Evolutionary conservation across 116 monocot species (phyloP).

Genomic region (Zostera marina): DNA sequence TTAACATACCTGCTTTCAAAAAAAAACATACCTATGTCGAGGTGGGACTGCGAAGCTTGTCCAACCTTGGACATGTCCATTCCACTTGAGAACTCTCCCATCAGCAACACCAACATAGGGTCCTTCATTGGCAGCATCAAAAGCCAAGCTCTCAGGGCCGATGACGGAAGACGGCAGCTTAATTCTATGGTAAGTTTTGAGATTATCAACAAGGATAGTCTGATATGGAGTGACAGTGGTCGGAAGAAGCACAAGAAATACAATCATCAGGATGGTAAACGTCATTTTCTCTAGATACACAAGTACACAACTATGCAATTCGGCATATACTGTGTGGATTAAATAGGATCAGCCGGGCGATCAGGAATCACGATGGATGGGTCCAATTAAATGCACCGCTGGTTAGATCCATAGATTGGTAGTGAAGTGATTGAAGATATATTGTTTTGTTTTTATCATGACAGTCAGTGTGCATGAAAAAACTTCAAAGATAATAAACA

Average conservation of each 20-base stretch:
- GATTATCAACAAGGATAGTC: background rate
- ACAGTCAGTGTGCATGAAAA: no score
- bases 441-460: no score
- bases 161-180: background rate
- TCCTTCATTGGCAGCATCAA: slow-evolving; percentile 22
- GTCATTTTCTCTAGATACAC: no score
- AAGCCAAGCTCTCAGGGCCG: slow-evolving; percentile 53
- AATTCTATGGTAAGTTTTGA: slow-evolving; percentile 4
- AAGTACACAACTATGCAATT: no score
- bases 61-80: slow-evolving; percentile 8
- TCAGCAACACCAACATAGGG: slow-evolving; percentile 50
- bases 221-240: background rate
- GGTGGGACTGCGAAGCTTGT: slow-evolving; percentile 17
- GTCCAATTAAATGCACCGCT: no score
- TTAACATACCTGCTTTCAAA: no score
- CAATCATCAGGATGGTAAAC: background rate
- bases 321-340: no score
- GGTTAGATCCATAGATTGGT: no score
- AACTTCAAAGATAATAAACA: no score
- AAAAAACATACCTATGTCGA: slow-evolving; percentile 13
- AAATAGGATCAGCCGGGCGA: no score
- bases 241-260: background rate
- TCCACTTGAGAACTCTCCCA: slow-evolving; percentile 37
- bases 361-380: no score
- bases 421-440: no score